These are phyloP conservation scores for Parsonsia alboflavescens DNA, from an alignment of 257 asterid genomes.

Conservation along the genomic window DNA sequence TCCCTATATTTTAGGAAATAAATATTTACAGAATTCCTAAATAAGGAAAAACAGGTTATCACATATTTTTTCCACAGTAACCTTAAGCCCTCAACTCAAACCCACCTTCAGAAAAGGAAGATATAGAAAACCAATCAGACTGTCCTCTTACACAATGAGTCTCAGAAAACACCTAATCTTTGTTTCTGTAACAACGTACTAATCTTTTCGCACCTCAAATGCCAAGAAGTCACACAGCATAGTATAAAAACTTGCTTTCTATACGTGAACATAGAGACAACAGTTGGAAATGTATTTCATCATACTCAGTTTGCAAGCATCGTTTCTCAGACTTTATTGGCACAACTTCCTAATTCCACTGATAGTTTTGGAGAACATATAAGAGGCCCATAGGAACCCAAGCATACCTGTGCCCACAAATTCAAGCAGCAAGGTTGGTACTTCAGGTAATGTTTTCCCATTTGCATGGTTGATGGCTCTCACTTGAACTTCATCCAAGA, in stretches of 20 bases:
- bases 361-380: not conserved
- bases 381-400: not conserved
- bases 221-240: not conserved
- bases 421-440: slow-evolving; percentile 96
- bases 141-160: not conserved
- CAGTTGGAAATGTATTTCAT: not conserved
- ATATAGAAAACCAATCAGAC: not conserved
- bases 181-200: not conserved
- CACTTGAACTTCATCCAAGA: slow-evolving; percentile 92
- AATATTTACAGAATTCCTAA: no score
- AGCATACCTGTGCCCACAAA: slow-evolving; percentile 89
- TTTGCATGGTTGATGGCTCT: slow-evolving; percentile 87
- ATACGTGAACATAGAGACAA: not conserved
- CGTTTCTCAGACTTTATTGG: not conserved
- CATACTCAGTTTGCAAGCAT: not conserved
- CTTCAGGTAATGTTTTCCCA: slow-evolving; percentile 81
- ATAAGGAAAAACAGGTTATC: no score
- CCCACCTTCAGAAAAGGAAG: not conserved
- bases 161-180: not conserved
- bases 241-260: not conserved
- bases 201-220: not conserved
- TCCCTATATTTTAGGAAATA: no score
- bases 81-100: not conserved
- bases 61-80: no score
- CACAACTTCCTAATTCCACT: not conserved